phyloP scores from a whole-genome alignment of 2,329 filamentous ascomycete species.

The Ophiocordyceps sinensis region DNA sequence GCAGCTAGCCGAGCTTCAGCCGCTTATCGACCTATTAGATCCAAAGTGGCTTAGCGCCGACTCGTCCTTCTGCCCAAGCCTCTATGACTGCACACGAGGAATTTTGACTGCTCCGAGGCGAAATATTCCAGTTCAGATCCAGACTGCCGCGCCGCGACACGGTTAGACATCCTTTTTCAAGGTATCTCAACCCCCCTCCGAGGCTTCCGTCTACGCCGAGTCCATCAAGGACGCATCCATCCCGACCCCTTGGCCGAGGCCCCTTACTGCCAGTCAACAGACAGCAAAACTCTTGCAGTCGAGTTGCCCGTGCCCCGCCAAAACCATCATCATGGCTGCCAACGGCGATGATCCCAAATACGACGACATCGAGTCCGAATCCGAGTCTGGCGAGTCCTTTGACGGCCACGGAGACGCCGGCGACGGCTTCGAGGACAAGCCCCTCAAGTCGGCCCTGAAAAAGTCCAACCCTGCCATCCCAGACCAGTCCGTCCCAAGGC shows the following conservation, averaged over 20 bases:
- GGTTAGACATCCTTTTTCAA: not conserved
- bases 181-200: not conserved
- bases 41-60: conserved; percentile 20
- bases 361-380: conserved; percentile 63
- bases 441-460: conserved; percentile 76
- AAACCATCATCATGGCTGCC: conserved; percentile 30
- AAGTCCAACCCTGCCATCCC: conserved; percentile 43
- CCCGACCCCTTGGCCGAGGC: not conserved
- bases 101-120: conserved; percentile 23
- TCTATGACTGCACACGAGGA: conserved; percentile 24
- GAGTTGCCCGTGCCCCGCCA: conserved; percentile 14
- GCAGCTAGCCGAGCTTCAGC: conserved; percentile 11
- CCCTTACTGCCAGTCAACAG: not conserved
- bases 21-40: conserved; percentile 25
- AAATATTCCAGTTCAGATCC: conserved; percentile 14
- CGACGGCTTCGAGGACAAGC: conserved; percentile 48
- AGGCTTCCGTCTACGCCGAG: not conserved
- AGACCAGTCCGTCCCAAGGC: conserved; percentile 38
- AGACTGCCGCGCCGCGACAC: conserved; percentile 7
- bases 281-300: not conserved
- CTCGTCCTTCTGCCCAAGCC: conserved; percentile 17
- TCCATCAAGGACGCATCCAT: not conserved
- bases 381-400: conserved; percentile 49
- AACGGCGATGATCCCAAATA: conserved; percentile 50
- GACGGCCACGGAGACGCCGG: conserved; percentile 41